Conservation (phyloP, 768 basidiomycete genomes). For the Collybiopsis luxurians region DNA sequence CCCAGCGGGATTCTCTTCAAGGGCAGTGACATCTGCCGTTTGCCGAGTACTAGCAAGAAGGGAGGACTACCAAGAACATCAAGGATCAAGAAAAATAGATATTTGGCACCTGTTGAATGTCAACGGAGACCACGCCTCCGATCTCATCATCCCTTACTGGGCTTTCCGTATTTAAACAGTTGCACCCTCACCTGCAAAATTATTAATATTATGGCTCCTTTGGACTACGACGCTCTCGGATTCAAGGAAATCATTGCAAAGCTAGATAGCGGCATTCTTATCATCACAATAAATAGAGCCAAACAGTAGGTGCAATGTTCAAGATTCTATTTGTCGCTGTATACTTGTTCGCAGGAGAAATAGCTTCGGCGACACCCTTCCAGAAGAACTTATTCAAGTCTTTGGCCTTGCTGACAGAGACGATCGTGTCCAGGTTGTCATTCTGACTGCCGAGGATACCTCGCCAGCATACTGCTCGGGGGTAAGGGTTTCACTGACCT, state of each 20-base stretch:
- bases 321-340: not conserved
- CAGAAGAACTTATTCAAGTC: slow-evolving; percentile 36
- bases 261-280: slow-evolving; percentile 41
- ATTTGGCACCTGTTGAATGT: not conserved
- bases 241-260: slow-evolving; percentile 42
- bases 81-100: not conserved
- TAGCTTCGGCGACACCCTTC: slow-evolving; percentile 32
- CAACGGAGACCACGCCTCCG: not conserved
- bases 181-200: too few species aligned
- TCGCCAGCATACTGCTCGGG: slow-evolving; percentile 56
- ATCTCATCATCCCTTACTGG: not conserved
- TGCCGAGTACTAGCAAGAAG: not conserved
- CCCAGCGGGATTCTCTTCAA: not conserved
- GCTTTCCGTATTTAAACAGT: too few species aligned
- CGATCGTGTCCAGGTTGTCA: slow-evolving; percentile 49
- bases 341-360: slow-evolving; percentile 37
- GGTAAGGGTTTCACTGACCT: slow-evolving; percentile 26
- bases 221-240: slow-evolving; percentile 32
- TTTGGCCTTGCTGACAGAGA: slow-evolving; percentile 49
- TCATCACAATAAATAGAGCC: slow-evolving; percentile 45
- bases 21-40: not conserved
- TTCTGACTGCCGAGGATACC: slow-evolving; percentile 49
- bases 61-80: not conserved
- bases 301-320: slow-evolving; percentile 35
- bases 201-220: slow-evolving; percentile 26